Evolutionary conservation across 768 basidiomycete species (phyloP).

Genomic region (Serendipita sp.): DNA sequence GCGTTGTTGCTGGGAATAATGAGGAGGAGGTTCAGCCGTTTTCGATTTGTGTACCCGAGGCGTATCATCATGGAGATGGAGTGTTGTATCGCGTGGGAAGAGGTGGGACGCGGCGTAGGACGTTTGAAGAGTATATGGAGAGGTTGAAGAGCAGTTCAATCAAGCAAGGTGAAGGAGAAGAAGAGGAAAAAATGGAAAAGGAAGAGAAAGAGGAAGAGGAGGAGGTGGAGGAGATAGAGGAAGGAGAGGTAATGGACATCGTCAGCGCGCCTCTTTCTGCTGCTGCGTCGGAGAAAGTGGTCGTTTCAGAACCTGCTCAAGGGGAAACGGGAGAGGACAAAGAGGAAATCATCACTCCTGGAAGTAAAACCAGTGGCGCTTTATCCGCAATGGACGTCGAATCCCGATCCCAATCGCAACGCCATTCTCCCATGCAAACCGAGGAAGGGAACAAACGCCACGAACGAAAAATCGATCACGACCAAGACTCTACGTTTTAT

Average conservation of each 20-base stretch:
- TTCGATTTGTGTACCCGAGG: constrained; percentile 69
- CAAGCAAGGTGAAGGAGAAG: too few relatives aligned
- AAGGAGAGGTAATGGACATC: too few relatives aligned
- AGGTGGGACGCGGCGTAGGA: background rate
- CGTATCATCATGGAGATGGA: constrained; percentile 72
- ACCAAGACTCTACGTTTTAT: background rate
- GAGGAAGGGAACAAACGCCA: too few relatives aligned
- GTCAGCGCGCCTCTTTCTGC: too few relatives aligned
- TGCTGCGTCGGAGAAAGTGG: too few relatives aligned
- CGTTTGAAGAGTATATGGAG: background rate
- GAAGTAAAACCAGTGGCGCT: background rate
- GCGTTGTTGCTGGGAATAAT: background rate
- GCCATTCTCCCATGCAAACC: background rate
- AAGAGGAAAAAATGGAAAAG: too few relatives aligned
- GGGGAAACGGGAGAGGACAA: too few relatives aligned
- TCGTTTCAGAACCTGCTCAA: too few relatives aligned
- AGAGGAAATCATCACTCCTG: too few relatives aligned
- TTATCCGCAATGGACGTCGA: background rate
- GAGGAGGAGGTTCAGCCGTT: constrained; percentile 42
- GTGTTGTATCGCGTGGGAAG: constrained; percentile 15
- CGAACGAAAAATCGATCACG: background rate
- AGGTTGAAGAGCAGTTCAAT: background rate
- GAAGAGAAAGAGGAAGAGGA: too few relatives aligned
- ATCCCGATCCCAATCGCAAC: background rate
- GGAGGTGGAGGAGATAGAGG: too few relatives aligned